Base-by-base conservation (phyloP, 2,329 filamentous ascomycete species). In the Alternaria viburni region DNA sequence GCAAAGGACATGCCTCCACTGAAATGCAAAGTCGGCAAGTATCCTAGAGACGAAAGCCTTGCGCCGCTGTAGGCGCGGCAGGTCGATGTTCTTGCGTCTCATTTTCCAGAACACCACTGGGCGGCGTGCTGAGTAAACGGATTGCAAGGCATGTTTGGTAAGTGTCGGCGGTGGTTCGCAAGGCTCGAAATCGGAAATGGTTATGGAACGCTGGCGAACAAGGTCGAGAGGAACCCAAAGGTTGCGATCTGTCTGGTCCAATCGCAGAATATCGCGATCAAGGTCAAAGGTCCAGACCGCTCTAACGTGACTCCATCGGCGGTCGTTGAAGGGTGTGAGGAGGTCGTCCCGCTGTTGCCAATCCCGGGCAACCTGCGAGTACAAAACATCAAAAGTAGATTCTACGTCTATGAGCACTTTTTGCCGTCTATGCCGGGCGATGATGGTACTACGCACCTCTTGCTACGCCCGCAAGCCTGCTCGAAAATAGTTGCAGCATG, bases 321-420 rank as follows among this genome's bases (percentile, higher is more conserved):
- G 61, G 44, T 67, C 61, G 26, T 61, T 19, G 47, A 61, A 67
- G 49, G 54, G 61, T 26, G 15, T 51, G 26, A 64, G 54, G 54
- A 66, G n/a, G 54, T 67, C 64, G 44, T 67, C 61, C 52, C 61
- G 61, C 25, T 67, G 61, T 59, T 61, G 57, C 61, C 64, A 64
- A 17, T 64, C 54, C 30, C 47, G 19, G 15, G 46, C 30, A 47
- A 67, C 12, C n/a, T 41, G 32, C 46, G 54, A 56, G 30, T 67
- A 64, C 28, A 64, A 59, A 41, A 49, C 57, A 57, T 61, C 52
- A 59, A 67, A 67, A 30, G 64, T 67, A 23, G 61, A 64, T 59
- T 61, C 57, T 64, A 61, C 26, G 28, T 36, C 57, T 46, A 61
- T 64, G 32, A 66, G 52, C 45, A 13, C 46, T 47, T 54, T 54